These are phyloP conservation scores for Immersiporthe knoxdaviesiana DNA, from an alignment of 2,329 filamentous ascomycete species.

Conservation along the genomic window DNA sequence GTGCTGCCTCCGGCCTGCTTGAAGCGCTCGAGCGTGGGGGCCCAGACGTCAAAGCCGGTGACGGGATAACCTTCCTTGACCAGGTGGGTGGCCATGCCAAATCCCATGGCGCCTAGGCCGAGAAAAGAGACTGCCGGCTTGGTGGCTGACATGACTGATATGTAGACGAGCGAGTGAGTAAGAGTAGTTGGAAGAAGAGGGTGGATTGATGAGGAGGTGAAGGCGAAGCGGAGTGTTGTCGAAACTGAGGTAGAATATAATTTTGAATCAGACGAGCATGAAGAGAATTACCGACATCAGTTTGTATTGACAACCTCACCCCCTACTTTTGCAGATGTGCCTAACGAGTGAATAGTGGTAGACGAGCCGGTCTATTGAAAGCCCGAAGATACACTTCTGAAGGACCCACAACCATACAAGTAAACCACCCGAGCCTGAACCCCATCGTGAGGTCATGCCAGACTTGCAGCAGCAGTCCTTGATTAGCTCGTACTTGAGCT, in stretches of 20 bases:
- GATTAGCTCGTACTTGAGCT: neutral
- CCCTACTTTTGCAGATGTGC: neutral
- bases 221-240: neutral
- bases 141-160: slow-evolving; percentile 35
- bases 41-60: slow-evolving; percentile 73
- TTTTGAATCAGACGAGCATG: neutral
- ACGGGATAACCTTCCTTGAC: slow-evolving; percentile 68
- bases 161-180: no score
- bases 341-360: neutral
- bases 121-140: slow-evolving; percentile 63
- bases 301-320: neutral
- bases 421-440: neutral
- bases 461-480: neutral
- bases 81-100: slow-evolving; percentile 78
- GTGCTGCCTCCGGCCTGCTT: slow-evolving; percentile 62
- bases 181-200: neutral
- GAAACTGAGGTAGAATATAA: no score
- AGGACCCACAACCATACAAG: neutral
- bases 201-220: neutral
- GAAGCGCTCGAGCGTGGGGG: slow-evolving; percentile 68
- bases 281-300: slow-evolving; percentile 17
- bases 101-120: slow-evolving; percentile 80
- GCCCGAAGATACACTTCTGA: neutral
- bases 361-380: neutral
- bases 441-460: neutral